These are phyloP conservation scores for Alternaria infectoria DNA, from an alignment of 2,329 filamentous ascomycete species.

Conservation along the genomic window DNA sequence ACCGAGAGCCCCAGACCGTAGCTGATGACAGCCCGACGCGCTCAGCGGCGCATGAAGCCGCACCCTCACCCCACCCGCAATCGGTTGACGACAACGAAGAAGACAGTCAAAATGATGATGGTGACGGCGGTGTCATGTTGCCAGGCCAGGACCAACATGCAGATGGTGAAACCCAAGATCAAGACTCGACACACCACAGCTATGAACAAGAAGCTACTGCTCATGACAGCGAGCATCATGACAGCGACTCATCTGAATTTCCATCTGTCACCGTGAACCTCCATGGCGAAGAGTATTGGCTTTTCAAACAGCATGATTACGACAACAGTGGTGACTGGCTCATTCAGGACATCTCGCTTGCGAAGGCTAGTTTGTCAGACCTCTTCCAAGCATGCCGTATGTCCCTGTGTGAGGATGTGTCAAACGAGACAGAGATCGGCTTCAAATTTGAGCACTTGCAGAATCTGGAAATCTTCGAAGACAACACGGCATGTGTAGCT, in stretches of 20 bases:
- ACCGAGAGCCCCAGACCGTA: background rate
- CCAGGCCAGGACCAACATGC: slow-evolving; percentile 12
- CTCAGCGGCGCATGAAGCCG: slow-evolving; percentile 1
- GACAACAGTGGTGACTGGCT: slow-evolving; percentile 41
- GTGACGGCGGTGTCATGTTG: slow-evolving; percentile 21
- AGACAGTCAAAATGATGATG: slow-evolving; percentile 12
- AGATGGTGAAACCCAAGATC: slow-evolving; percentile 4
- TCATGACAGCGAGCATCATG: slow-evolving; percentile 8
- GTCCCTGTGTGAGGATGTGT: slow-evolving; percentile 62
- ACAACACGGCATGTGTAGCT: slow-evolving; percentile 39
- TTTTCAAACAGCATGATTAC: slow-evolving; percentile 40
- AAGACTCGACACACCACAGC: slow-evolving; percentile 14
- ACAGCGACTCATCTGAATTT: slow-evolving; percentile 15
- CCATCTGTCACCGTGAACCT: slow-evolving; percentile 39
- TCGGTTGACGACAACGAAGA: slow-evolving; percentile 2
- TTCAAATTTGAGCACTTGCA: slow-evolving; percentile 51
- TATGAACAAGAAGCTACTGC: slow-evolving; percentile 16
- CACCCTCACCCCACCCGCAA: background rate
- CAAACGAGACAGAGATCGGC: slow-evolving; percentile 59
- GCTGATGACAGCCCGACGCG: background rate
- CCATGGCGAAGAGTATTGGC: slow-evolving; percentile 36
- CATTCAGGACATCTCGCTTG: slow-evolving; percentile 31
- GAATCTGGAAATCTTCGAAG: slow-evolving; percentile 40
- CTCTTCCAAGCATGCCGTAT: slow-evolving; percentile 64
- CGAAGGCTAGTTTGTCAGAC: slow-evolving; percentile 51